These are phyloP conservation scores for Pseudogymnoascus destructans DNA, from an alignment of 2,329 filamentous ascomycete species.

Conservation along the genomic window DNA sequence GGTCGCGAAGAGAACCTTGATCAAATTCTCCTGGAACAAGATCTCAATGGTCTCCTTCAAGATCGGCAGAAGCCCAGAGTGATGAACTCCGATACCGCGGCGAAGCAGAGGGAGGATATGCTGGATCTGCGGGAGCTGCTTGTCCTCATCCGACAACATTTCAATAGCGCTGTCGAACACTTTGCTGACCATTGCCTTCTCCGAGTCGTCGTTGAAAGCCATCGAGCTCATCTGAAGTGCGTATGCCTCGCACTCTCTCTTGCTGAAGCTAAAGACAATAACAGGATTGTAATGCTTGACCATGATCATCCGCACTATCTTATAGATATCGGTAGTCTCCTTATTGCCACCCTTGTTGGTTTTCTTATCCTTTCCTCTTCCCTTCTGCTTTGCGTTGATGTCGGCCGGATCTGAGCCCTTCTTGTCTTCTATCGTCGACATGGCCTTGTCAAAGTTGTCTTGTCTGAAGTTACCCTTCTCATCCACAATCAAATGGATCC, in stretches of 20 bases:
- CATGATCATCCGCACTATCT: constrained; percentile 99
- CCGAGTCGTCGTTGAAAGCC: constrained; percentile 90
- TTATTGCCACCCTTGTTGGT: constrained; percentile 73
- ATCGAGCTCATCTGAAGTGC: constrained; percentile 77
- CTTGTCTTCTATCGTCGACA: constrained; percentile 77
- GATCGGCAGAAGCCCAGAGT: constrained; percentile 88
- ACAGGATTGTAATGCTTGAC: constrained; percentile 93
- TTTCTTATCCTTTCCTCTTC: constrained; percentile 84
- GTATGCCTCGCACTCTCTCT: constrained; percentile 85
- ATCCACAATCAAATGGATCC: constrained; percentile 88
- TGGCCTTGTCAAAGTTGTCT: constrained; percentile 93
- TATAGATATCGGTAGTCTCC: constrained; percentile 73
- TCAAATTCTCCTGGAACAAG: constrained; percentile 91
- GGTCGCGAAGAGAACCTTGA: constrained; percentile 95
- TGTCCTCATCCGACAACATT: constrained; percentile 83
- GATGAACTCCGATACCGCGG: constrained; percentile 91
- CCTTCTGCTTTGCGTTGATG: constrained; percentile 65
- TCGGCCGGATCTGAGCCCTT: constrained; percentile 76
- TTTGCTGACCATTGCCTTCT: constrained; percentile 86
- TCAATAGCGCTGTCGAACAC: constrained; percentile 92
- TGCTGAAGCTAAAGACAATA: constrained; percentile 99
- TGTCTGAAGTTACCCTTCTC: constrained; percentile 95
- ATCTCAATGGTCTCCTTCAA: constrained; percentile 98
- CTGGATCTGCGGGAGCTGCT: constrained; percentile 74
- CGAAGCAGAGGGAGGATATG: constrained; percentile 81